phyloP scores from a whole-genome alignment of 2,329 filamentous ascomycete species.

The Aspergillus fumigatus region DNA sequence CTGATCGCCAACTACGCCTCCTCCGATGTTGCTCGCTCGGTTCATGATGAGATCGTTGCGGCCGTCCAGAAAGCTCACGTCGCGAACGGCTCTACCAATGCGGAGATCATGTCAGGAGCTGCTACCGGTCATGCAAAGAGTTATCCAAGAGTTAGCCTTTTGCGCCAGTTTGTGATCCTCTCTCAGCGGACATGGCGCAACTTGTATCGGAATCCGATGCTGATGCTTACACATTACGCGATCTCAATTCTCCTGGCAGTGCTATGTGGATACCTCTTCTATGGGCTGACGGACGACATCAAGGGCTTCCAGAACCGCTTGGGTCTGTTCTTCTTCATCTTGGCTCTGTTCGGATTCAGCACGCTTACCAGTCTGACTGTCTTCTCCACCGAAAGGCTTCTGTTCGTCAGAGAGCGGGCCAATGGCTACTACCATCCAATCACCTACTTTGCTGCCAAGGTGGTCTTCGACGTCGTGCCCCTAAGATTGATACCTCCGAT shows the following conservation, averaged over 20 bases:
- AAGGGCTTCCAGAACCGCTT: conserved; percentile 96
- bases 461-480: conserved; percentile 96
- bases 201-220: conserved; percentile 91
- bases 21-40: conserved; percentile 70
- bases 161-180: conserved; percentile 81
- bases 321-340: conserved; percentile 94
- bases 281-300: conserved; percentile 92
- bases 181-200: conserved; percentile 94
- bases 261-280: conserved; percentile 92
- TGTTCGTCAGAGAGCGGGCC: conserved; percentile 89
- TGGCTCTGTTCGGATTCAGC: conserved; percentile 94
- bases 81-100: conserved; percentile 62
- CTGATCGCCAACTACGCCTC: conserved; percentile 70
- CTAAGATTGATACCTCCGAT: conserved; percentile 91
- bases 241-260: conserved; percentile 93
- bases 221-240: conserved; percentile 98
- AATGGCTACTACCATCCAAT: conserved; percentile 95
- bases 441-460: conserved; percentile 91
- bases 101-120: conserved; percentile 47
- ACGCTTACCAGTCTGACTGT: conserved; percentile 90
- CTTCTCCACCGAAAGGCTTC: conserved; percentile 81
- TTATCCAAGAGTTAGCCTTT: conserved; percentile 74
- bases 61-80: conserved; percentile 61
- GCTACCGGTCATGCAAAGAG: conserved; percentile 64
- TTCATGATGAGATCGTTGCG: conserved; percentile 72